Percentiles rank a stretch among this genome's conserved stretches.
Evolutionary conservation across 305 asterid species (phyloP).

Genomic region (Rubia peregrina): DNA sequence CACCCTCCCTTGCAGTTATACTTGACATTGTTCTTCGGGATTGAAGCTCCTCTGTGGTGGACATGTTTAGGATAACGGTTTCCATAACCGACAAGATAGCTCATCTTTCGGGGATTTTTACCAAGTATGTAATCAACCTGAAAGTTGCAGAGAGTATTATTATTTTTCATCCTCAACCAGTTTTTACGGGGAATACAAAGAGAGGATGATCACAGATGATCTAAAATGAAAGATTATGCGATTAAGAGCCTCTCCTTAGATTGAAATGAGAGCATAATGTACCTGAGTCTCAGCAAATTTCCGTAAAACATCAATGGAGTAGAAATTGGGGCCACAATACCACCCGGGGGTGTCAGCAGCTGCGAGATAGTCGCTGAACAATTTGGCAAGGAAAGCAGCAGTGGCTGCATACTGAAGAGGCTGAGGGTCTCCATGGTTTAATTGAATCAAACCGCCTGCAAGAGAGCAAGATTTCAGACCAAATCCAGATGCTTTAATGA

Average conservation of each 20-base stretch:
- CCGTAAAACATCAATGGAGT: conserved; percentile 64
- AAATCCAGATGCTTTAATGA: neutral
- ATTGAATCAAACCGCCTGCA: conserved; percentile 83
- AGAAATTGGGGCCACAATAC: conserved; percentile 94
- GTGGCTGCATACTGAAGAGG: conserved; percentile 85
- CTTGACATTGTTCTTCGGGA: conserved; percentile 70
- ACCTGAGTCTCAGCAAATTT: conserved; percentile 92
- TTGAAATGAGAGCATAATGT: neutral
- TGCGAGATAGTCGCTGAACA: conserved; percentile 78
- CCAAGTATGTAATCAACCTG: conserved; percentile 94
- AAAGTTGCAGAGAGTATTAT: neutral
- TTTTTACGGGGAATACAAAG: neutral
- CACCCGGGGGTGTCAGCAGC: conserved; percentile 97
- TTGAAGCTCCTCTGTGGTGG: conserved; percentile 96
- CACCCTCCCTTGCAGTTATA: conserved; percentile 90
- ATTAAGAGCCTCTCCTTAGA: neutral
- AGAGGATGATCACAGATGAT: neutral
- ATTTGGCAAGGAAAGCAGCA: conserved; percentile 80
- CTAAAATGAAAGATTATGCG: neutral
- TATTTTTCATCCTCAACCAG: neutral
- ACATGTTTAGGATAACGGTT: conserved; percentile 75
- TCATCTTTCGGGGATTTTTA: conserved; percentile 87
- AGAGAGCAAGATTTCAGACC: neutral
- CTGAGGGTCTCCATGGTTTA: conserved; percentile 89
- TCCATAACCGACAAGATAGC: conserved; percentile 87